A percentile compares a stretch with the other conserved stretches of the same genome.
phyloP scores from a whole-genome alignment of 2,329 filamentous ascomycete genomes.

The Diaporthe vexans region DNA sequence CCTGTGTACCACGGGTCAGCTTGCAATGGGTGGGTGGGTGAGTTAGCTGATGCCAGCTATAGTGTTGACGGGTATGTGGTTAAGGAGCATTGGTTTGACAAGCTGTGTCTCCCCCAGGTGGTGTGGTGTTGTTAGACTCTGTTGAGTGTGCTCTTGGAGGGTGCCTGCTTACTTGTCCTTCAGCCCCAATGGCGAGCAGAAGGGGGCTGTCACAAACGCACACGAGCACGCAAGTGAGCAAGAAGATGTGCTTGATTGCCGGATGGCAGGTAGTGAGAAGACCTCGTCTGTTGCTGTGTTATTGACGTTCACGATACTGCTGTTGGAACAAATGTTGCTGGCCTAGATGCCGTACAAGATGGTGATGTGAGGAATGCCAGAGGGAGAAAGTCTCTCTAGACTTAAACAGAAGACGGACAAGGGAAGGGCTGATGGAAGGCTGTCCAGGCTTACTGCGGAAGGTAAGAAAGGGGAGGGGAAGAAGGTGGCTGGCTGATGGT shows the following conservation, averaged over 20 bases:
- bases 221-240: background rate
- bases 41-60: background rate
- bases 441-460: background rate
- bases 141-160: background rate
- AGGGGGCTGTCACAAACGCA: background rate
- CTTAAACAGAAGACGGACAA: background rate
- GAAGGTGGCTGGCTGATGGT: background rate
- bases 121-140: background rate
- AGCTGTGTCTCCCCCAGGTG: background rate
- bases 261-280: background rate
- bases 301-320: background rate
- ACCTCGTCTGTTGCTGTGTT: background rate
- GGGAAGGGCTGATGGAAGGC: background rate
- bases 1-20: background rate
- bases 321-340: background rate
- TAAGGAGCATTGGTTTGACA: background rate
- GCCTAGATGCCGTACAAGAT: background rate
- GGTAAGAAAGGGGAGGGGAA: background rate
- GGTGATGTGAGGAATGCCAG: background rate
- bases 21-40: background rate
- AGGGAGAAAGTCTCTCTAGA: background rate
- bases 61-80: too few species aligned
- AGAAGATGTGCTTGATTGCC: background rate
- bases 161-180: slow-evolving; percentile 1
- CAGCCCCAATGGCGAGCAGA: background rate